A percentile compares a stretch with the other conserved stretches of the same genome.
These are phyloP conservation scores for Ambrosiella xylebori DNA, from an alignment of 2,329 filamentous ascomycete species.

Conservation along the genomic window DNA sequence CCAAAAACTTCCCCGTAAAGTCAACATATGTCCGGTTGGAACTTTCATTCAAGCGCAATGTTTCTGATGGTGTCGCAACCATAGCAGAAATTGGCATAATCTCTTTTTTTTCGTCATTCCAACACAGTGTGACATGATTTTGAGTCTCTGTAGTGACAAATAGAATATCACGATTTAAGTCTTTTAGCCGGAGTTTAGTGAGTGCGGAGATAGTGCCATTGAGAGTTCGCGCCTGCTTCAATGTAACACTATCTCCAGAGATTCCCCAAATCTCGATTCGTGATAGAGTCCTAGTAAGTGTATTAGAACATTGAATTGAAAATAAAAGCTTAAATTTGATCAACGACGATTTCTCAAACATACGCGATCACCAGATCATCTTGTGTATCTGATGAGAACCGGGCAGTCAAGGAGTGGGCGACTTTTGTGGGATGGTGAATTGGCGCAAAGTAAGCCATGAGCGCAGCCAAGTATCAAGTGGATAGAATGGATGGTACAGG, in stretches of 20 bases:
- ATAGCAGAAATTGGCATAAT: slow-evolving; percentile 36
- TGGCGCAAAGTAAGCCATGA: slow-evolving; percentile 86
- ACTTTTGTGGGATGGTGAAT: slow-evolving; percentile 87
- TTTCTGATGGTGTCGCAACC: slow-evolving; percentile 36
- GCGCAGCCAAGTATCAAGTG: slow-evolving; percentile 1
- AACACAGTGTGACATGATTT: slow-evolving; percentile 78
- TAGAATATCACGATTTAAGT: slow-evolving; percentile 62
- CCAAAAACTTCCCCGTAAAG: slow-evolving; percentile 48
- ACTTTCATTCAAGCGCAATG: slow-evolving; percentile 62
- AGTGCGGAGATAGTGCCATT: slow-evolving; percentile 81
- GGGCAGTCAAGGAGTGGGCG: slow-evolving; percentile 68
- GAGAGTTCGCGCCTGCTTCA: slow-evolving; percentile 52
- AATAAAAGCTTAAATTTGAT: neutral
- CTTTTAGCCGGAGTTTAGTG: slow-evolving; percentile 57
- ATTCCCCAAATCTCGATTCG: slow-evolving; percentile 69
- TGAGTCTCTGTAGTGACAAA: slow-evolving; percentile 84
- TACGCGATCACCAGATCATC: slow-evolving; percentile 82
- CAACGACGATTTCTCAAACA: slow-evolving; percentile 20
- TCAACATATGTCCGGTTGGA: slow-evolving; percentile 73
- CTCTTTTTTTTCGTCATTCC: slow-evolving; percentile 43
- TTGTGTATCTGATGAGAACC: slow-evolving; percentile 54
- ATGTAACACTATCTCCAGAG: slow-evolving; percentile 43
- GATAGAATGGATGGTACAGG: neutral
- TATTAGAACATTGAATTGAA: slow-evolving; percentile 15
- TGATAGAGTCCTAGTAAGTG: slow-evolving; percentile 52